Percentiles rank a stretch among this genome's conserved stretches.
Conservation (phyloP, 306 rosid genomes). For the Rosa rugosa region DNA sequence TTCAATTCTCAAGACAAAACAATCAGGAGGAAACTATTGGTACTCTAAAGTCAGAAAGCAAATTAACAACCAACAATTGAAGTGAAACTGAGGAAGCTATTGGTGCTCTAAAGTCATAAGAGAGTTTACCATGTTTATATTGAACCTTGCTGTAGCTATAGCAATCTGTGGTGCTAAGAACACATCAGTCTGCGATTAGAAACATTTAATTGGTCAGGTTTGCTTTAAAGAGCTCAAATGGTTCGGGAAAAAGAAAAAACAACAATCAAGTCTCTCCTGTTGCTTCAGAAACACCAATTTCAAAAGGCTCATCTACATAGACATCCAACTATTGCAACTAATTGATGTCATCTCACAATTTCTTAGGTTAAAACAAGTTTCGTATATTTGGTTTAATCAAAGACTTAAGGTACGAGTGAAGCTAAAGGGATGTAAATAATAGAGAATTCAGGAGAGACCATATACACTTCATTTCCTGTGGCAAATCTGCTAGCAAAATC, state of each 20-base stretch:
- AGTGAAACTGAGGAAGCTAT: too few relatives aligned
- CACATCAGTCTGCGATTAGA: slow-evolving; percentile 38
- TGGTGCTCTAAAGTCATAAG: not conserved
- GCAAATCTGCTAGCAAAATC: slow-evolving; percentile 37
- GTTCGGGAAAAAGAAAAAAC: not conserved
- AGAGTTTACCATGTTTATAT: slow-evolving; percentile 35
- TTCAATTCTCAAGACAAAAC: not conserved
- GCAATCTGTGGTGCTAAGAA: slow-evolving; percentile 49
- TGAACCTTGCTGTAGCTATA: slow-evolving; percentile 19
- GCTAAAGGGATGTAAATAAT: not conserved
- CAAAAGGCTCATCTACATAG: not conserved
- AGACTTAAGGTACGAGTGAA: not conserved
- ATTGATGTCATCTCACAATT: not conserved
- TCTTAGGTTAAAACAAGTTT: not conserved
- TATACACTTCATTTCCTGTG: slow-evolving; percentile 38
- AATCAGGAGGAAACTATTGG: not conserved
- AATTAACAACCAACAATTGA: not conserved
- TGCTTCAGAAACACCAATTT: not conserved
- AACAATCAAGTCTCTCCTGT: not conserved
- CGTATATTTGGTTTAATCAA: not conserved
- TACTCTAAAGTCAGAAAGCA: not conserved
- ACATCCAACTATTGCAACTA: not conserved
- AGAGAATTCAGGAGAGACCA: slow-evolving; percentile 32
- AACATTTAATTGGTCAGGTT: slow-evolving; percentile 8
- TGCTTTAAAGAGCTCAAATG: not conserved